Conservation (phyloP, 805 yeast genomes). For the Clavispora carvajalis region DNA sequence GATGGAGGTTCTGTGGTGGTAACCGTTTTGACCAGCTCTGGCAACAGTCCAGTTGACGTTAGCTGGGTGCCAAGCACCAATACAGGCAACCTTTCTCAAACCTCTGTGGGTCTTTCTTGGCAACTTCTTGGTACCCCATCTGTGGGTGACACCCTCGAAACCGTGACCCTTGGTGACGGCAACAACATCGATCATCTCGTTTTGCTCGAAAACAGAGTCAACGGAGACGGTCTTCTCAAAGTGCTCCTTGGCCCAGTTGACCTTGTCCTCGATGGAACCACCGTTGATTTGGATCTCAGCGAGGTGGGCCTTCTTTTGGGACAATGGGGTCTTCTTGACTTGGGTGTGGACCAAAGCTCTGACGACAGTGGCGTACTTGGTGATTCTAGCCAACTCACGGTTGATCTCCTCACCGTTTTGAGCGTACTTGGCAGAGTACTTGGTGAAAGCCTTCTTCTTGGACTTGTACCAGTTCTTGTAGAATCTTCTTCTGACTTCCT, state of each 20-base stretch:
- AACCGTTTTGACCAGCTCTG: slow-evolving; percentile 99
- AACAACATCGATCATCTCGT: slow-evolving; percentile 96
- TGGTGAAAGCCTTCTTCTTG: slow-evolving; percentile 99
- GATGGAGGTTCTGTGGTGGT: slow-evolving; percentile 99
- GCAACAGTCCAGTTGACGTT: slow-evolving; percentile 99
- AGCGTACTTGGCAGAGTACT: slow-evolving; percentile 98
- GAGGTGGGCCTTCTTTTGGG: slow-evolving; percentile 99
- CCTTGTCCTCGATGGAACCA: slow-evolving; percentile 97
- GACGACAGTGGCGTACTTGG: slow-evolving; percentile 96
- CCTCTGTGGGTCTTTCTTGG: slow-evolving; percentile 99
- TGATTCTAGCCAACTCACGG: slow-evolving; percentile 96
- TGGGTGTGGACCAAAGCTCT: slow-evolving; percentile 99
- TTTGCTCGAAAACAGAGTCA: slow-evolving; percentile 95
- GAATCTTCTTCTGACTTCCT: slow-evolving; percentile 99
- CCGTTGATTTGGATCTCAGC: slow-evolving; percentile 99
- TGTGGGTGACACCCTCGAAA: slow-evolving; percentile 99
- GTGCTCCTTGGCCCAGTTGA: slow-evolving; percentile 97
- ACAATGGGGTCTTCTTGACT: slow-evolving; percentile 97
- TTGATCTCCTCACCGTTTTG: slow-evolving; percentile 82
- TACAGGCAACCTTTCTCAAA: slow-evolving; percentile 99
- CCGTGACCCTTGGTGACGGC: slow-evolving; percentile 99
- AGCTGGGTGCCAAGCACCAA: slow-evolving; percentile 99
- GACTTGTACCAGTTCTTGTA: slow-evolving; percentile 99
- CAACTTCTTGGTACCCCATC: slow-evolving; percentile 99
- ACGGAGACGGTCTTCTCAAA: slow-evolving; percentile 98